Conservation (phyloP, 176 grass and related monocot species). For the Phoenix dactylifera region DNA sequence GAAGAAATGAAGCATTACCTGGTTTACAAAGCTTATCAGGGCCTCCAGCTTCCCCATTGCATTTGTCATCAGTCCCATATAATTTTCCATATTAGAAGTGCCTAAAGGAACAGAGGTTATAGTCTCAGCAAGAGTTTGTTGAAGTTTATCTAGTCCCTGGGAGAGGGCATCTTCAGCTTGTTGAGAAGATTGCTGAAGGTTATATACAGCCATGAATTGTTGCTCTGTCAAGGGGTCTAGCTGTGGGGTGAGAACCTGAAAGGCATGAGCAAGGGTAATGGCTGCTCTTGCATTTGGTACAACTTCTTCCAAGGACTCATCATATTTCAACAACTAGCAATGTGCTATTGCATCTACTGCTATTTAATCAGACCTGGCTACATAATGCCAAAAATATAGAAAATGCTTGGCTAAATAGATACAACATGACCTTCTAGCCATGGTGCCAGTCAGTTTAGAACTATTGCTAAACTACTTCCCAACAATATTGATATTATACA, state of each 20-base stretch:
- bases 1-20: slow-evolving; percentile 32
- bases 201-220: slow-evolving; percentile 25
- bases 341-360: too few species aligned
- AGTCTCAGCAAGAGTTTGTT: slow-evolving; percentile 60
- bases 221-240: slow-evolving; percentile 53
- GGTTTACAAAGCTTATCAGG: slow-evolving; percentile 51
- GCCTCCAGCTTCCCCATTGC: slow-evolving; percentile 51
- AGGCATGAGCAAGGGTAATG: background rate
- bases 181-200: slow-evolving; percentile 40
- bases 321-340: too few species aligned
- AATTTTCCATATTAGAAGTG: slow-evolving; percentile 16
- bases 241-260: slow-evolving; percentile 64
- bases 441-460: too few species aligned
- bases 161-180: slow-evolving; percentile 80
- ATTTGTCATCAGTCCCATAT: slow-evolving; percentile 51
- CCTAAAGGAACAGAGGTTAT: slow-evolving; percentile 33
- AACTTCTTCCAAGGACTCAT: too few species aligned
- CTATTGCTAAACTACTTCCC: too few species aligned
- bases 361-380: too few species aligned
- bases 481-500: too few species aligned
- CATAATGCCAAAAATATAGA: too few species aligned
- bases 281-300: too few species aligned
- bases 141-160: slow-evolving; percentile 87
- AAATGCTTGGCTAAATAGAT: too few species aligned
- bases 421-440: too few species aligned